Evolutionary conservation across 768 basidiomycete species (phyloP).

Genomic region (Asterophora lycoperdoides): DNA sequence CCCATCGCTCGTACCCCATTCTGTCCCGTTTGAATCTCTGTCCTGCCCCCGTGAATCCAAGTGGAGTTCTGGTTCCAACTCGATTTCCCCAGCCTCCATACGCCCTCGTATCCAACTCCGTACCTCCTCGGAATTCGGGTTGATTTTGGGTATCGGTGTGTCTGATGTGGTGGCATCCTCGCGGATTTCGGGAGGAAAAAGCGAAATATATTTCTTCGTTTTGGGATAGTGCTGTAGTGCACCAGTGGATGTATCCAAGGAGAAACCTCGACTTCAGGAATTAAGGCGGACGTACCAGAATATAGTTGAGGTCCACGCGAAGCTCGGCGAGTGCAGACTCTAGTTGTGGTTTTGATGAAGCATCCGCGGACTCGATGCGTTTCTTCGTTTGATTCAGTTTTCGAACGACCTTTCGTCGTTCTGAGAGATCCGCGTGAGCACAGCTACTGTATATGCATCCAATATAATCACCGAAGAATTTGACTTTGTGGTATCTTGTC

Average conservation of each 20-base stretch:
- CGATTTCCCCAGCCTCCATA: slow-evolving; percentile 59
- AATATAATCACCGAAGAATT: slow-evolving; percentile 80
- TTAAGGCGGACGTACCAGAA: slow-evolving; percentile 47
- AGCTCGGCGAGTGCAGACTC: slow-evolving; percentile 51
- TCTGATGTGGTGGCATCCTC: slow-evolving; percentile 27
- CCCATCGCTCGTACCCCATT: slow-evolving; percentile 5
- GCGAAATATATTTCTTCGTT: slow-evolving; percentile 81
- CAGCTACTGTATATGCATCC: not conserved
- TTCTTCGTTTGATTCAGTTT: slow-evolving; percentile 71
- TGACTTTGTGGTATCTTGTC: slow-evolving; percentile 80
- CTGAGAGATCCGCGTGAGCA: slow-evolving; percentile 33
- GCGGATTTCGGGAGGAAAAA: slow-evolving; percentile 73
- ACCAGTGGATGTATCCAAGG: not conserved
- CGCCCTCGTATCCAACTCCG: slow-evolving; percentile 51
- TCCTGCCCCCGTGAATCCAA: slow-evolving; percentile 21
- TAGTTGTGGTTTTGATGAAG: slow-evolving; percentile 36
- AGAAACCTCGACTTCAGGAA: not conserved
- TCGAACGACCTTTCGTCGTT: slow-evolving; percentile 81
- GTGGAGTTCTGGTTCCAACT: slow-evolving; percentile 54
- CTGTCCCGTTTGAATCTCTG: not conserved
- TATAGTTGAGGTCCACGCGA: slow-evolving; percentile 89
- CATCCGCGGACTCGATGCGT: slow-evolving; percentile 34
- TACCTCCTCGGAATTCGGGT: slow-evolving; percentile 53
- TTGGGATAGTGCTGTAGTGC: slow-evolving; percentile 74
- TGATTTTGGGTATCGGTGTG: slow-evolving; percentile 33